phyloP scores from a whole-genome alignment of 768 basidiomycete species.

The Cyclocybe cylindracea region DNA sequence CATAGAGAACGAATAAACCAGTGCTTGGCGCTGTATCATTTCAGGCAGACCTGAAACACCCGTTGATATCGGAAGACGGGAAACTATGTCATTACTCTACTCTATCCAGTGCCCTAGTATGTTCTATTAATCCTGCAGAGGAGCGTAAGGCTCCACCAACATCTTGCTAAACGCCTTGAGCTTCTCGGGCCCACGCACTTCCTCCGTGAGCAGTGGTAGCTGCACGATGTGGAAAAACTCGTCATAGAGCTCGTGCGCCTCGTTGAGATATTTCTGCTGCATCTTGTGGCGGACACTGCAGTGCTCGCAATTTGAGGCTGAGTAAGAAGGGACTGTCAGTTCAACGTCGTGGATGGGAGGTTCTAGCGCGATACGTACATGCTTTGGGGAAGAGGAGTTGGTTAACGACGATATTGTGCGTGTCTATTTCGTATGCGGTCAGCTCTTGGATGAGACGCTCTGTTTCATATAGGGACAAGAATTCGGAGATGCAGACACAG shows the following conservation, averaged over 20 bases:
- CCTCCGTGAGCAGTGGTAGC: constrained; percentile 92
- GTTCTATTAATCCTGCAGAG: constrained; percentile 42
- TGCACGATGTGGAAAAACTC: constrained; percentile 98
- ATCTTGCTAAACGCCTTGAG: constrained; percentile 91
- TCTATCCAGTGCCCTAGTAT: too few species aligned
- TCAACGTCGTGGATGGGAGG: not conserved
- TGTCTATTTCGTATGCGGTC: constrained; percentile 93
- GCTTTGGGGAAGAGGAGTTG: constrained; percentile 93
- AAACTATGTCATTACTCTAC: too few species aligned
- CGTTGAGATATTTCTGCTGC: constrained; percentile 97
- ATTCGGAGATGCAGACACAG: constrained; percentile 98
- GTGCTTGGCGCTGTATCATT: too few species aligned
- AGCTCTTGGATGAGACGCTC: constrained; percentile 97
- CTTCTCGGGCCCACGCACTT: constrained; percentile 94
- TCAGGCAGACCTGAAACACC: too few species aligned
- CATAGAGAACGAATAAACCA: too few species aligned
- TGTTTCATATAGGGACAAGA: constrained; percentile 97
- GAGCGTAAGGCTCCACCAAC: constrained; percentile 80
- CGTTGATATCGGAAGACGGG: too few species aligned
- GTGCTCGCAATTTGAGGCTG: constrained; percentile 93
- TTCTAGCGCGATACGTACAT: constrained; percentile 47
- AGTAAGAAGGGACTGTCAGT: constrained; percentile 1
- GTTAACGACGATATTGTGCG: constrained; percentile 98
- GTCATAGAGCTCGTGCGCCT: constrained; percentile 96
- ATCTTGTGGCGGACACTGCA: constrained; percentile 93